Evolutionary conservation across 2,329 filamentous ascomycete species (phyloP).

Genomic region (Helminthosporium solani): DNA sequence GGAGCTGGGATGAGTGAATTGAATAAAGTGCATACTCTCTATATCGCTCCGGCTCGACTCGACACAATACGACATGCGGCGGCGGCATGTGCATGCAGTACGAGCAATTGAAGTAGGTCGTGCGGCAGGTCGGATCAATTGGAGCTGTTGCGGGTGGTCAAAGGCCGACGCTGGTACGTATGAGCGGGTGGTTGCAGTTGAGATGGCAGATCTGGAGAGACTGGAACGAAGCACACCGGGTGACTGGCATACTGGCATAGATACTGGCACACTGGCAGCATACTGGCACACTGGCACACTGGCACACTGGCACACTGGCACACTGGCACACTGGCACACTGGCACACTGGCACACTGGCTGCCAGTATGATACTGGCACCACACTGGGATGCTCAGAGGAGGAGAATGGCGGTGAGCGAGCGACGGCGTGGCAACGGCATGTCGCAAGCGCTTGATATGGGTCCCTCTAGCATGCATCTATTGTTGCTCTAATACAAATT

Average conservation of each 20-base stretch:
- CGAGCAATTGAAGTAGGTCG: constrained; percentile 1
- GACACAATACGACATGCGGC: not conserved
- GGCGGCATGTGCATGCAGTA: constrained; percentile 1
- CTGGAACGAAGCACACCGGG: constrained; percentile 22
- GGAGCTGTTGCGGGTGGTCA: not conserved
- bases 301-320: not conserved
- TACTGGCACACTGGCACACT: constrained; percentile 27
- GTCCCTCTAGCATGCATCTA: not conserved
- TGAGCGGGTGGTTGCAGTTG: not conserved
- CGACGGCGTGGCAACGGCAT: constrained; percentile 12
- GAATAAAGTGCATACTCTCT: not conserved
- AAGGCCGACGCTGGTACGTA: too few relatives aligned
- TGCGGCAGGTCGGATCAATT: not conserved
- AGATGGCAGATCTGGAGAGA: constrained; percentile 26
- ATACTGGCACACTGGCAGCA: too few relatives aligned
- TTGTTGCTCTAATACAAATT: not conserved
- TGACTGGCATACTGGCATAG: constrained; percentile 17
- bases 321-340: too few relatives aligned
- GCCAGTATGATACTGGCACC: too few relatives aligned
- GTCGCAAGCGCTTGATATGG: constrained; percentile 10
- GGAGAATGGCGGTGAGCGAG: constrained; percentile 27
- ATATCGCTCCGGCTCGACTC: not conserved
- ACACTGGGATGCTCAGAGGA: constrained; percentile 13
- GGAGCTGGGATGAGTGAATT: constrained; percentile 4
- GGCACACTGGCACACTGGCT: constrained; percentile 6